These are phyloP conservation scores for Austroboletus eburneus DNA, from an alignment of 768 basidiomycete genomes.

Conservation along the genomic window DNA sequence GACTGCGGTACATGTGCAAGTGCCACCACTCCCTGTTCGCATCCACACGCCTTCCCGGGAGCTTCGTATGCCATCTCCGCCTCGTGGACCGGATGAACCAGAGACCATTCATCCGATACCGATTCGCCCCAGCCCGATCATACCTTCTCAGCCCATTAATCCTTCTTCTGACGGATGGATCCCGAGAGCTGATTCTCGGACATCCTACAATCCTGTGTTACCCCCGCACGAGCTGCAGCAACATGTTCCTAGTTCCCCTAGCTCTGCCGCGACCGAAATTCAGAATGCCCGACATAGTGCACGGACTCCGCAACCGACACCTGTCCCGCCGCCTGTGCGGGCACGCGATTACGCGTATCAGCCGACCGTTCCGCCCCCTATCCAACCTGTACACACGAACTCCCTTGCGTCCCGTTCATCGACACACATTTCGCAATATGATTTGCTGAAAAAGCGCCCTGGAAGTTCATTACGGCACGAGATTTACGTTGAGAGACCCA, in stretches of 20 bases:
- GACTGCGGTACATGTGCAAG: constrained; percentile 4
- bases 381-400: constrained; percentile 14
- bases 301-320: constrained; percentile 7
- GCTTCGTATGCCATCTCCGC: constrained; percentile 8
- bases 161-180: constrained; percentile 27
- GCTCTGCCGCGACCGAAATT: constrained; percentile 10
- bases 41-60: constrained; percentile 20
- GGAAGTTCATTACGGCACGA: constrained; percentile 27
- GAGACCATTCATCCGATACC: constrained; percentile 29
- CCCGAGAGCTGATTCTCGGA: constrained; percentile 25
- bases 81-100: constrained; percentile 11
- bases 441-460: constrained; percentile 25
- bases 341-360: constrained; percentile 31
- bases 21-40: constrained; percentile 19
- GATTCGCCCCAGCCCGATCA: constrained; percentile 19
- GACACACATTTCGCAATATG: constrained; percentile 30
- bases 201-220: constrained; percentile 21
- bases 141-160: constrained; percentile 4
- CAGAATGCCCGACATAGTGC: constrained; percentile 8
- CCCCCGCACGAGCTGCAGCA: constrained; percentile 18
- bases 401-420: constrained; percentile 27
- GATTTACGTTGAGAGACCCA: constrained; percentile 12
- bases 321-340: constrained; percentile 23
- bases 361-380: constrained; percentile 5
- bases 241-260: constrained; percentile 13